These are phyloP conservation scores for Phytophthora vignae DNA, from an alignment of 352 stramenopile genomes.

Conservation along the genomic window DNA sequence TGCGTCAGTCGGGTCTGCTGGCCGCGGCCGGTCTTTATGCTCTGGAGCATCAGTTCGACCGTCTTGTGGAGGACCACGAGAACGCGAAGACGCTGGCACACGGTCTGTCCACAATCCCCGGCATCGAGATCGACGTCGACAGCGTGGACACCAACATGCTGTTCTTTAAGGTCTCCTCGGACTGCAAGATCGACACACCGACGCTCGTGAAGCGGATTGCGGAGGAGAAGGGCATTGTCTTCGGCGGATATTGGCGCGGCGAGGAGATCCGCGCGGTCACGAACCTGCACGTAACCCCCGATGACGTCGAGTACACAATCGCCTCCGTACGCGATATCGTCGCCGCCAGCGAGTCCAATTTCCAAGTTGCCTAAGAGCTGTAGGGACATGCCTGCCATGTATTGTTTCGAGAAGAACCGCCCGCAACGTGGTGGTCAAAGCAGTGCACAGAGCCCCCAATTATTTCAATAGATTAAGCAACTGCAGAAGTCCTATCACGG, in stretches of 20 bases:
- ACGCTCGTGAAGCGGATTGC: slow-evolving; percentile 64
- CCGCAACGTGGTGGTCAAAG: slow-evolving; percentile 2
- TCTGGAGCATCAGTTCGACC: slow-evolving; percentile 87
- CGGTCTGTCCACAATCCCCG: slow-evolving; percentile 71
- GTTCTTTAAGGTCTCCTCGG: slow-evolving; percentile 68
- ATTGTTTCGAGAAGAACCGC: slow-evolving; percentile 21
- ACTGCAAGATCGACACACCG: slow-evolving; percentile 61
- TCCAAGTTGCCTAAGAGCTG: slow-evolving; percentile 31
- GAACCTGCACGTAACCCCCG: slow-evolving; percentile 73
- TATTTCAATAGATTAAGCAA: slow-evolving; percentile 41
- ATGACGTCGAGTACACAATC: slow-evolving; percentile 76
- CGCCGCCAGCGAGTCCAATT: slow-evolving; percentile 37
- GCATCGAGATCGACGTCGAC: slow-evolving; percentile 66
- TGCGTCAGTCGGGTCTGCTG: slow-evolving; percentile 95
- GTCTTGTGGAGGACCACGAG: slow-evolving; percentile 83
- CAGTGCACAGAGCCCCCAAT: slow-evolving; percentile 19
- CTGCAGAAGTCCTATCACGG: too few relatives aligned
- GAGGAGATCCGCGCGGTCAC: slow-evolving; percentile 74
- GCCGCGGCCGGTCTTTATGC: slow-evolving; percentile 92
- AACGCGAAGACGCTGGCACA: slow-evolving; percentile 80
- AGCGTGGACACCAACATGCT: slow-evolving; percentile 90
- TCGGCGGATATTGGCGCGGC: slow-evolving; percentile 75
- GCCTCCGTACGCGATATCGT: slow-evolving; percentile 68
- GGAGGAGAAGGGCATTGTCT: slow-evolving; percentile 68
- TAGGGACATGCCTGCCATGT: slow-evolving; percentile 21